Base-by-base conservation (phyloP, 768 basidiomycete species). In the Rubroboletus satanas region DNA sequence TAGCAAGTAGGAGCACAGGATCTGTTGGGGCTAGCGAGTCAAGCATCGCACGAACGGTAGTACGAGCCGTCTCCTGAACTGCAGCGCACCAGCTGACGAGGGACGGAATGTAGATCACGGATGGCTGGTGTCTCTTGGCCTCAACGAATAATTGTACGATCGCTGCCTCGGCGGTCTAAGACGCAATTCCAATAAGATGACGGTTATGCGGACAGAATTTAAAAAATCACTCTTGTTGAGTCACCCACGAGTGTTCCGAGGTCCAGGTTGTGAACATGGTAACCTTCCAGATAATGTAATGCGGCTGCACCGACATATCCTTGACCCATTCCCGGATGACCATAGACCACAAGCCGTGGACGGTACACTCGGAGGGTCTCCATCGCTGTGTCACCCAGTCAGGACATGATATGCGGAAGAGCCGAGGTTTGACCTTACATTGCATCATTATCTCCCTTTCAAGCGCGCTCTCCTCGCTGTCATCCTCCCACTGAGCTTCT, bases 51-150 rank as follows among this genome's bases (percentile, higher is more conserved):
- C 86, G 87, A 33, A 98, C 83, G 0, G 93, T 96, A 3, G 87
- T 81, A 10, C 93, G 81, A 0, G 93, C 81, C 0, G 88, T 87
- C 61, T 98, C 94, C 1, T 88, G 81, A 23, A 98, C 82, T 3
- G 93, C 84, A 1, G 84, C 77, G 59, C 88, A 89, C 94, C 95
- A 98, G 1, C 86, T 82, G 1, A 83, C 64, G 7, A 99, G 81
- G 1, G 92, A 90, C 0, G 96, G 96, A 31, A 99, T 91, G 70
- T 95, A 98, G 45, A 99, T 82, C 36, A 98, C 87, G 0, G 93
- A 94, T 0, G 97, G 97, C 62, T 96, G 94, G 67, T 97, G 92
- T 28, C 96, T 85, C 68, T 98, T 98, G 1, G 96, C 97, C 70
- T 99, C 97, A 21, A 95, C 81, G 65, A 99, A 98, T 17, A 97